phyloP scores from a whole-genome alignment of 768 basidiomycete genomes.

The Pulveroboletus sp. region DNA sequence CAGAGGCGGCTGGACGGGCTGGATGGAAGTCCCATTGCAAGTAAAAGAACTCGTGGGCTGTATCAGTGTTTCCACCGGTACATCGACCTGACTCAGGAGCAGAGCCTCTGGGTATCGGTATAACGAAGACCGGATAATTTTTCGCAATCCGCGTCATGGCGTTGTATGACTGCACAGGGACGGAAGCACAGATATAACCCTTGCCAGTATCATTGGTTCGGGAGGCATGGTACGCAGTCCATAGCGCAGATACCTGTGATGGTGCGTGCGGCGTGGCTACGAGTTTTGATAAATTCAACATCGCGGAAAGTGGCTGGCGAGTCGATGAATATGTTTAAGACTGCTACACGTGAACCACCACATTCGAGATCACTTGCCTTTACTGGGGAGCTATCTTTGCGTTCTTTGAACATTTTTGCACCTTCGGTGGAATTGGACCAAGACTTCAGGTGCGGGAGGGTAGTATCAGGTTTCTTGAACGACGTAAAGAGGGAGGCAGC shows the following conservation, averaged over 20 bases:
- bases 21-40: conserved; percentile 89
- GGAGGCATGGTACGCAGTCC: conserved; percentile 86
- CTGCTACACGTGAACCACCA: neutral
- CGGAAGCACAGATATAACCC: conserved; percentile 79
- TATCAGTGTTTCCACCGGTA: conserved; percentile 29
- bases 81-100: conserved; percentile 20
- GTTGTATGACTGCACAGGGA: conserved; percentile 69
- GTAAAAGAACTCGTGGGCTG: conserved; percentile 75
- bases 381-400: conserved; percentile 66
- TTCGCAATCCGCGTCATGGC: conserved; percentile 62
- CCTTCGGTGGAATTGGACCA: neutral
- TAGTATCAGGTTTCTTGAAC: conserved; percentile 11
- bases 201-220: conserved; percentile 77
- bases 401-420: conserved; percentile 19
- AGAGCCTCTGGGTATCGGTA: conserved; percentile 67
- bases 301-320: conserved; percentile 68
- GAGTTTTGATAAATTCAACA: conserved; percentile 74
- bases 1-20: conserved; percentile 54
- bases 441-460: conserved; percentile 7
- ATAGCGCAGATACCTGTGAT: conserved; percentile 74
- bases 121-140: conserved; percentile 72
- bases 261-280: conserved; percentile 64
- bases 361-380: conserved; percentile 41
- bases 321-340: neutral
- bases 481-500: conserved; percentile 11